These are phyloP conservation scores for Penicillium sp. DNA, from an alignment of 2,329 filamentous ascomycete genomes.

Conservation along the genomic window DNA sequence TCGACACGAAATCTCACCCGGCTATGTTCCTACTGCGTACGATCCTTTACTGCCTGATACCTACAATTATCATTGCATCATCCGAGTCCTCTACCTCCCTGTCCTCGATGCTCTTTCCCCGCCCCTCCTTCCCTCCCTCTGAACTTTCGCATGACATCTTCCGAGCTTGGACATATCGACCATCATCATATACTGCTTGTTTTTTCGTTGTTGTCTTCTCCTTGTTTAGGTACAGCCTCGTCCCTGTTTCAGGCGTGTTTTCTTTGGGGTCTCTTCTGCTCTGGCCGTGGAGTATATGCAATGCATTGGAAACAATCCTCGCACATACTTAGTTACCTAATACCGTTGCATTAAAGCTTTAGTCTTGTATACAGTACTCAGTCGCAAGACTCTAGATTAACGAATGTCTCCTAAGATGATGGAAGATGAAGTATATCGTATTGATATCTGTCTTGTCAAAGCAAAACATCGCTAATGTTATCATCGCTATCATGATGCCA, in stretches of 20 bases:
- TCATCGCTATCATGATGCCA: constrained; percentile 14
- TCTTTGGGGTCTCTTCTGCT: not conserved
- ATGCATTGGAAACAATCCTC: constrained; percentile 14
- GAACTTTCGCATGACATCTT: constrained; percentile 9
- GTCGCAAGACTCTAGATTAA: not conserved
- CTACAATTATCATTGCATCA: constrained; percentile 5
- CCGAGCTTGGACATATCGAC: constrained; percentile 21
- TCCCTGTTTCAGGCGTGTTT: not conserved
- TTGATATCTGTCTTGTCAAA: not conserved
- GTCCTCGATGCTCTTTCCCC: constrained; percentile 3
- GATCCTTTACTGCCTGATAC: constrained; percentile 24
- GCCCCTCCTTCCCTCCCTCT: constrained; percentile 4
- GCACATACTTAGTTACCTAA: constrained; percentile 16
- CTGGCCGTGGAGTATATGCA: constrained; percentile 9
- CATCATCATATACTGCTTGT: constrained; percentile 16
- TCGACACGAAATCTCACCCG: constrained; percentile 11
- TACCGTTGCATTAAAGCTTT: constrained; percentile 10
- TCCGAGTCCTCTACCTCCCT: constrained; percentile 17
- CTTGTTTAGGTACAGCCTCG: constrained; percentile 9
- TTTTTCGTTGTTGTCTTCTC: constrained; percentile 5
- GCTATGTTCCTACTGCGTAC: constrained; percentile 19
- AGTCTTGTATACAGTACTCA: not conserved
- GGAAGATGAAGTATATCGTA: not conserved
- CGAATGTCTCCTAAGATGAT: not conserved
- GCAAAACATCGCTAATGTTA: not conserved